Conservation (phyloP, 2,329 filamentous ascomycete species). For the Colletotrichum lini region DNA sequence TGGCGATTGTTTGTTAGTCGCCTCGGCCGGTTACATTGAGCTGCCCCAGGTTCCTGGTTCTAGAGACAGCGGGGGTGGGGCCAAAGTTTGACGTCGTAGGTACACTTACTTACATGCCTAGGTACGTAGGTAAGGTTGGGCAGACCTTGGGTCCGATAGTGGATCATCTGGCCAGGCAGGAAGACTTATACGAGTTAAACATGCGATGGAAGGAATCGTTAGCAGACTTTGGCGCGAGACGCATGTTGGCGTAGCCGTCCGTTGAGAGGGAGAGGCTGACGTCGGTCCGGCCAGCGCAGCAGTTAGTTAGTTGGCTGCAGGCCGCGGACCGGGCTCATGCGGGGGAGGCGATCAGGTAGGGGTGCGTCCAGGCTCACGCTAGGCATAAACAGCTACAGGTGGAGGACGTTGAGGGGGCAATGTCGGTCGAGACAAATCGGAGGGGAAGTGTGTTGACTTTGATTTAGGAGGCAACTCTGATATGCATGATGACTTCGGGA, state of each 20-base stretch:
- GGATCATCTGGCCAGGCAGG: not conserved
- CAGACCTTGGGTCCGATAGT: not conserved
- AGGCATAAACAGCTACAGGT: not conserved
- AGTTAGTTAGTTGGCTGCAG: not conserved
- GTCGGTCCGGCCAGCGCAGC: slow-evolving; percentile 16
- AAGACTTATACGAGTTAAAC: not conserved
- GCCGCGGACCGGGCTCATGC: slow-evolving; percentile 8
- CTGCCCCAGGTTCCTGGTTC: not conserved
- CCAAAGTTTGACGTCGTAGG: slow-evolving; percentile 22
- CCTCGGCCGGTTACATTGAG: not conserved
- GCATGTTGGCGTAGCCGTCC: not conserved
- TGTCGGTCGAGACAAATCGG: not conserved
- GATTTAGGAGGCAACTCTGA: not conserved
- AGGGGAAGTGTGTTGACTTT: not conserved
- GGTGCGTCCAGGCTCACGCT: not conserved
- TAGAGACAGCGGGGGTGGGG: slow-evolving; percentile 25
- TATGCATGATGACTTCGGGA: not conserved
- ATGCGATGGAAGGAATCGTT: not conserved
- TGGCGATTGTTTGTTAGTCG: not conserved
- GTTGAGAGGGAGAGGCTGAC: not conserved
- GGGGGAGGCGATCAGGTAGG: not conserved
- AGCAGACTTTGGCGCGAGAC: slow-evolving; percentile 1
- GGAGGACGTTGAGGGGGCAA: not conserved
- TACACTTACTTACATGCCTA: too few relatives aligned
- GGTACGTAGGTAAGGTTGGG: too few relatives aligned